Conservation (phyloP, 345 rosid species). For the Ailanthus altissimus region DNA sequence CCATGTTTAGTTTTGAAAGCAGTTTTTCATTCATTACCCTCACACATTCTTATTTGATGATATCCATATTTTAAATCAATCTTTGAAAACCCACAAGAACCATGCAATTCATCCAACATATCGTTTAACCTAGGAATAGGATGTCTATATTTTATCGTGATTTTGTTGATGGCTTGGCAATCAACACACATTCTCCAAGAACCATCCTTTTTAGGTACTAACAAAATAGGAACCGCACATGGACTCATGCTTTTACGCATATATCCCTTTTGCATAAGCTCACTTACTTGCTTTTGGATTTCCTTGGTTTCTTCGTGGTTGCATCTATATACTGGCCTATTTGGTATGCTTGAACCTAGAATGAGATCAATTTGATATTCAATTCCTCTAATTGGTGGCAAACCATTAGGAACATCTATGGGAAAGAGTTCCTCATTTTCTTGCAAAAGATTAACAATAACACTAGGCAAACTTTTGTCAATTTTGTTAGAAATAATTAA, state of each 20-base stretch:
- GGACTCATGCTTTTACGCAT: slow-evolving; percentile 1
- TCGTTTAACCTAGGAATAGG: no score
- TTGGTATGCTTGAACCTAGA: not conserved
- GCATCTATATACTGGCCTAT: not conserved
- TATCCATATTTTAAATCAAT: not conserved
- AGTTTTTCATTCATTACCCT: not conserved
- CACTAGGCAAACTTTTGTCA: no score
- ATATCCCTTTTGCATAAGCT: not conserved
- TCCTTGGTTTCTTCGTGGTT: not conserved
- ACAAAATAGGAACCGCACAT: not conserved
- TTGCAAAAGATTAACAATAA: not conserved
- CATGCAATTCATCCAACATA: not conserved
- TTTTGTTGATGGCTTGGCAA: not conserved
- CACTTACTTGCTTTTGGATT: no score
- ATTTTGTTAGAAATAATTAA: no score
- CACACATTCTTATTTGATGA: not conserved
- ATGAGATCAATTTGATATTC: not conserved
- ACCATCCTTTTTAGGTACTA: slow-evolving; percentile 9
- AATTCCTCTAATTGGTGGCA: not conserved
- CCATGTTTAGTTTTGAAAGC: not conserved
- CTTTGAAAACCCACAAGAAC: not conserved
- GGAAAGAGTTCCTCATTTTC: not conserved
- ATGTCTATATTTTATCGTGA: not conserved
- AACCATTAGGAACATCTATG: not conserved
- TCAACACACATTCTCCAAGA: not conserved